Base-by-base conservation (phyloP, 2,329 filamentous ascomycete genomes). In the Phialophora expanda region DNA sequence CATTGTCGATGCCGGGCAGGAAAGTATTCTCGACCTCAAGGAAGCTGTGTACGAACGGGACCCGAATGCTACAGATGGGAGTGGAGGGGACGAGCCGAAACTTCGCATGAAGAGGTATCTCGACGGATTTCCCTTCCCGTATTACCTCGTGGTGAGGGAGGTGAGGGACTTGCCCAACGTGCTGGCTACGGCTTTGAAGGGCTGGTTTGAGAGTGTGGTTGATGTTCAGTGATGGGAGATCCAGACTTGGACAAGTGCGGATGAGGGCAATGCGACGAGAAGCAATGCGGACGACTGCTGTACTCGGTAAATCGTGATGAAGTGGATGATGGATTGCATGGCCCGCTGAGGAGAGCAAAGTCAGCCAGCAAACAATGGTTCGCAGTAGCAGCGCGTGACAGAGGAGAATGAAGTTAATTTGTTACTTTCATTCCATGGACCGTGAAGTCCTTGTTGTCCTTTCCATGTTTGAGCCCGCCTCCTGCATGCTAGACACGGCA, bases 71-170 rank as follows among this genome's bases (percentile, higher is more conserved):
- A 17, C 6, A n/a, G 48, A 26, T 5, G 38, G 38, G 17, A 55
- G 17, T 26, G 61, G 54, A 9, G 88, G 80, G 80, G 89, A 82
- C 67, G 85, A 88, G 74, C 83, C 83, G 78, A 83, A 83, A 76
- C 86, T 97, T 63, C 89, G 90, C 73, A 93, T 96, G 77, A 90
- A 92, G 81, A 88, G 91, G 74, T 99, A 99, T 76, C 85, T 99
- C 72, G 96, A 99, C 77, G 90, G 89, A 7, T 99, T 99, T 78
- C 95, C 96, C 0, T 99, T 99, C 81, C 89, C 90, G 77, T 99
- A 97, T 81, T 99, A 98, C 77, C 81, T 99, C 63, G 92, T 99
- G 72, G 95, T 99, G 65, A 89, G 94, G 71, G 88, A 98, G 80
- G 88, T 99, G 56, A 89, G 90, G 74, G 95, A 99, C 78, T 83